Conservation (phyloP, 1,284 basidiomycete species). For the Rhodofomes roseus region DNA sequence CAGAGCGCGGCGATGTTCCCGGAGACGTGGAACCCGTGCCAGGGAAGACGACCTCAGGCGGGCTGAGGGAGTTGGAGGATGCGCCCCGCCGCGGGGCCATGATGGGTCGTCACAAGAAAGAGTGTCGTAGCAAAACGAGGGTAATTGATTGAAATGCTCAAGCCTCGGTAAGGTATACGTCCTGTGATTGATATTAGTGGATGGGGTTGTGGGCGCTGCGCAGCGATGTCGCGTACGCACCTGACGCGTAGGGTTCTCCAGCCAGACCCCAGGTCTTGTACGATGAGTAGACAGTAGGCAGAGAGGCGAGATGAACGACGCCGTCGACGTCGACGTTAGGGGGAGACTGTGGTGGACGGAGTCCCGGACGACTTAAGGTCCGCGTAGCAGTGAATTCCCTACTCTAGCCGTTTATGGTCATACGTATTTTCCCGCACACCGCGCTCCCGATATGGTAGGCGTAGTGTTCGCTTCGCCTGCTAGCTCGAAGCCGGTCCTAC, state of each 20-base stretch:
- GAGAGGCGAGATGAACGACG: neutral
- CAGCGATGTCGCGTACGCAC: neutral
- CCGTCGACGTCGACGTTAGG: neutral
- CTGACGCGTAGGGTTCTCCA: neutral
- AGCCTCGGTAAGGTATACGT: slow-evolving; percentile 1
- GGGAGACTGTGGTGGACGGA: neutral
- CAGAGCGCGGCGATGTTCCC: slow-evolving; percentile 25
- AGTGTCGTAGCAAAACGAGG: slow-evolving; percentile 5
- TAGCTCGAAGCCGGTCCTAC: too few species aligned
- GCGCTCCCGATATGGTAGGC: neutral
- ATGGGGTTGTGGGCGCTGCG: neutral
- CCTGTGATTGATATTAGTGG: neutral
- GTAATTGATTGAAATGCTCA: slow-evolving; percentile 7
- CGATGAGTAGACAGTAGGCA: neutral
- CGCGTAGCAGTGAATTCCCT: neutral
- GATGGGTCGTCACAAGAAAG: slow-evolving; percentile 1
- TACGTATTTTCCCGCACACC: neutral
- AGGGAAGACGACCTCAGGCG: slow-evolving; percentile 21
- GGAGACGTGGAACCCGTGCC: slow-evolving; percentile 20
- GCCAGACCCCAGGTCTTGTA: neutral
- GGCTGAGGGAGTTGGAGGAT: slow-evolving; percentile 26
- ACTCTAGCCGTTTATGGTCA: neutral
- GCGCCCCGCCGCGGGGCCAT: slow-evolving; percentile 26
- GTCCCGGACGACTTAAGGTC: neutral
- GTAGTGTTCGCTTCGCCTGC: neutral